Evolutionary conservation across 148 eudicot genomes (phyloP).

Genomic region (Dianthus caryophyllus): DNA sequence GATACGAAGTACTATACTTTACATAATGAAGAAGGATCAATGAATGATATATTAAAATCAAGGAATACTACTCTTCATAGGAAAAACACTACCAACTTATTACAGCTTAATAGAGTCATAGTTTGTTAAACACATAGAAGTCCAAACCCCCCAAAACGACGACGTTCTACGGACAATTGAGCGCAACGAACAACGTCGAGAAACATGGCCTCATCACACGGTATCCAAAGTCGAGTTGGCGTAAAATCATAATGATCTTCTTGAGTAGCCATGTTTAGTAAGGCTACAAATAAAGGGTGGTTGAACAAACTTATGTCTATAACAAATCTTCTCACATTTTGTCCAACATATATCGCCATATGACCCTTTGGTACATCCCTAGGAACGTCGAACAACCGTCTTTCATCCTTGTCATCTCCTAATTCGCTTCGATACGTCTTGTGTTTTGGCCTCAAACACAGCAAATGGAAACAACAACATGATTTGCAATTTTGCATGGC

Average conservation of each 20-base stretch:
- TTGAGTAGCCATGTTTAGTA: slow-evolving; percentile 63
- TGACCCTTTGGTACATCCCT: slow-evolving; percentile 85
- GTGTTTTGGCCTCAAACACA: neutral
- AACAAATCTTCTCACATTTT: slow-evolving; percentile 50
- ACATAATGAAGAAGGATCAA: too few relatives aligned
- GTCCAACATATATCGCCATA: slow-evolving; percentile 70
- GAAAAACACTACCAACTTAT: too few relatives aligned
- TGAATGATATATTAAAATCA: too few relatives aligned
- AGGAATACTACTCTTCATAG: too few relatives aligned
- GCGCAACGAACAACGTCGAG: slow-evolving; percentile 52
- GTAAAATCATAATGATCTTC: slow-evolving; percentile 43
- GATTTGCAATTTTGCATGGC: neutral
- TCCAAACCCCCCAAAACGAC: too few relatives aligned
- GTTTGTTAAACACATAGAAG: too few relatives aligned
- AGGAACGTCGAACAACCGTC: slow-evolving; percentile 27
- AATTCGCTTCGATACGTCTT: too few relatives aligned
- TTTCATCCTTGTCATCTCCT: neutral
- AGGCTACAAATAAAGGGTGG: slow-evolving; percentile 52
- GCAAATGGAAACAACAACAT: slow-evolving; percentile 4
- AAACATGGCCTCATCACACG: slow-evolving; percentile 63
- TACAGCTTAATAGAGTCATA: too few relatives aligned
- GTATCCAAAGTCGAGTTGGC: slow-evolving; percentile 53
- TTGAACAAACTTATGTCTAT: slow-evolving; percentile 52
- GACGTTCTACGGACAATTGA: too few relatives aligned
- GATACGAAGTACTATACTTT: too few relatives aligned